Evolutionary conservation across 768 basidiomycete species (phyloP).

Genomic region (Thelephora aurantiotincta): DNA sequence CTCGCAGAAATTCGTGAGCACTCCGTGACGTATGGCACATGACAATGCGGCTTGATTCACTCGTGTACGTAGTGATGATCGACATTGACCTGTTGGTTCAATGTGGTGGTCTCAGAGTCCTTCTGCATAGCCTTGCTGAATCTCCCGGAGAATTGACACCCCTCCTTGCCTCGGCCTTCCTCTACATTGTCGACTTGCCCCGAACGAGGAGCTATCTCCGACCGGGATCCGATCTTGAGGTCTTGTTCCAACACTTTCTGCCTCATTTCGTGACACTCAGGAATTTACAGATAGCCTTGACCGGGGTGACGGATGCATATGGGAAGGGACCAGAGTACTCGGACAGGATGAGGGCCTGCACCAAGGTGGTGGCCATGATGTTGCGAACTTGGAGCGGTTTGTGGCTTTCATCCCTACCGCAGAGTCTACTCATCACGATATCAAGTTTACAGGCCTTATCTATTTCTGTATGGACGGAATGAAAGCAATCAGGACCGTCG

Average conservation of each 20-base stretch:
- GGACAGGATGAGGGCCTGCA: slow-evolving; percentile 66
- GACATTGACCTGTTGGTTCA: slow-evolving; percentile 73
- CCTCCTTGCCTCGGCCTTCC: slow-evolving; percentile 63
- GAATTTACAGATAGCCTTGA: slow-evolving; percentile 57
- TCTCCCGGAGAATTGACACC: slow-evolving; percentile 75
- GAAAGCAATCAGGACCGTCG: slow-evolving; percentile 69
- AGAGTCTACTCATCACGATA: neutral
- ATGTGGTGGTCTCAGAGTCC: slow-evolving; percentile 74
- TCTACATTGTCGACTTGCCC: slow-evolving; percentile 78
- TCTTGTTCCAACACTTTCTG: slow-evolving; percentile 18
- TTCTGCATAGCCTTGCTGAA: slow-evolving; percentile 81
- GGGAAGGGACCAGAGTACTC: slow-evolving; percentile 68
- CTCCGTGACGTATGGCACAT: neutral
- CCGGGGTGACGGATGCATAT: slow-evolving; percentile 86
- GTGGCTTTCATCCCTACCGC: slow-evolving; percentile 13
- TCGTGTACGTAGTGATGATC: slow-evolving; percentile 51
- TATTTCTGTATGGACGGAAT: slow-evolving; percentile 89
- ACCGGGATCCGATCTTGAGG: slow-evolving; percentile 84
- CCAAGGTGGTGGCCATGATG: slow-evolving; percentile 70
- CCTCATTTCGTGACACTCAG: neutral
- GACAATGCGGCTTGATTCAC: neutral
- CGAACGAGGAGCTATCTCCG: slow-evolving; percentile 63
- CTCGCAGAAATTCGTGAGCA: slow-evolving; percentile 77
- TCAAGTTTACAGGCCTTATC: slow-evolving; percentile 47
- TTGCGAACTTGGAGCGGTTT: slow-evolving; percentile 88